Evolutionary conservation across 257 asterid genomes (phyloP).

Genomic region (Thymus quinquecostatus): DNA sequence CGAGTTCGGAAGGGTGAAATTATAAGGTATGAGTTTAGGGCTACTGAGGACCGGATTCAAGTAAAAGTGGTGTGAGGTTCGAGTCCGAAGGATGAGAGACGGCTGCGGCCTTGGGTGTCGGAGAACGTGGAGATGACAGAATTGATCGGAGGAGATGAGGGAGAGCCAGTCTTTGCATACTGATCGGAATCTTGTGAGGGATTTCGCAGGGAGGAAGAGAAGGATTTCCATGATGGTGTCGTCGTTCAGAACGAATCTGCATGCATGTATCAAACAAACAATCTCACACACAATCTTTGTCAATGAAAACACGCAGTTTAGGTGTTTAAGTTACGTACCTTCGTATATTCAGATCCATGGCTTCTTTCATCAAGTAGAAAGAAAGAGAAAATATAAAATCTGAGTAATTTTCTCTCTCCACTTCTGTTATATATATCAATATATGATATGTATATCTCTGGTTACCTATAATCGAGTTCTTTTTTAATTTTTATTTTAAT

Average conservation of each 20-base stretch:
- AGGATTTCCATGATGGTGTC: constrained; percentile 20
- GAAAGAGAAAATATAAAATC: no score
- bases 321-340: no score
- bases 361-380: no score
- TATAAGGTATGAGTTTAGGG: constrained; percentile 21
- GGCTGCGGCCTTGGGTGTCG: constrained; percentile 22
- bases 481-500: no score
- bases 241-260: not conserved
- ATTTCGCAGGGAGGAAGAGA: constrained; percentile 27
- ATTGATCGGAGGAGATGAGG: constrained; percentile 23
- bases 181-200: constrained; percentile 25
- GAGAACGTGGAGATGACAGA: constrained; percentile 28
- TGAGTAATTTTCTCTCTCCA: no score
- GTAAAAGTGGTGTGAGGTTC: constrained; percentile 9
- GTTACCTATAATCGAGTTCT: no score
- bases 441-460: no score
- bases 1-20: constrained; percentile 17
- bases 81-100: constrained; percentile 20
- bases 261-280: no score
- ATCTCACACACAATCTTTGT: no score
- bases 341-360: no score
- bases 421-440: no score
- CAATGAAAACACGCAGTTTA: no score
- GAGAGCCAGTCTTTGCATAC: constrained; percentile 29
- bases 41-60: constrained; percentile 13